Evolutionary conservation across 177 flowering plant species (phyloP).

Genomic region (Vitis hybrid): DNA sequence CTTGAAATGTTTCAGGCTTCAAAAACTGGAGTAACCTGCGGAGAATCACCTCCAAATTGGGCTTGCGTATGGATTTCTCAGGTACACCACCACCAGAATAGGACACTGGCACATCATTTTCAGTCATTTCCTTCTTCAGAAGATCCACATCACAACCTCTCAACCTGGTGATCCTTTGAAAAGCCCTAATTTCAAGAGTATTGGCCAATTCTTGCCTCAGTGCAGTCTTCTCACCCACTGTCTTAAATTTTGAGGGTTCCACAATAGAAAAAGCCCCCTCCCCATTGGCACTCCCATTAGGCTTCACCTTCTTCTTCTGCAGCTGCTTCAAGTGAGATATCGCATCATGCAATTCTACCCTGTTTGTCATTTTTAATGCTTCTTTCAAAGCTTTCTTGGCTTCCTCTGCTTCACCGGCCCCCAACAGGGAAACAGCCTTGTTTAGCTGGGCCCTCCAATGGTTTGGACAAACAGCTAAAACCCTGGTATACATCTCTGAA

Average conservation of each 20-base stretch:
- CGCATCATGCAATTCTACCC: constrained; percentile 91
- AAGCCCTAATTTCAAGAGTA: constrained; percentile 83
- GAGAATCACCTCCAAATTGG: constrained; percentile 73
- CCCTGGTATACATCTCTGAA: constrained; percentile 95
- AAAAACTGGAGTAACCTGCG: constrained; percentile 66
- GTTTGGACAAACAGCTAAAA: constrained; percentile 80
- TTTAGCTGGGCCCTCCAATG: constrained; percentile 98
- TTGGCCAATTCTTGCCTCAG: constrained; percentile 60
- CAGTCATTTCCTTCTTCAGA: constrained; percentile 79
- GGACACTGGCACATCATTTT: constrained; percentile 73
- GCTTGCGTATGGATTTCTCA: constrained; percentile 82
- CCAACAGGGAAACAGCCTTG: constrained; percentile 83
- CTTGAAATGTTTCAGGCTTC: constrained; percentile 91
- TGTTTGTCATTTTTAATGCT: constrained; percentile 89
- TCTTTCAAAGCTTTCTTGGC: constrained; percentile 90
- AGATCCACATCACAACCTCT: constrained; percentile 71
- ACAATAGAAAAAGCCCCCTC: constrained; percentile 61
- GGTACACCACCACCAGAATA: constrained; percentile 87
- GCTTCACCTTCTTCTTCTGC: constrained; percentile 73
- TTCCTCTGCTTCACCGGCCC: constrained; percentile 89
- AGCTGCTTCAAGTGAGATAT: constrained; percentile 81
- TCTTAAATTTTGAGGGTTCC: constrained; percentile 74
- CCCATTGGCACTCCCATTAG: constrained; percentile 50
- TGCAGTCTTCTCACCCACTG: constrained; percentile 59
- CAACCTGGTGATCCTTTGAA: constrained; percentile 85